Evolutionary conservation across 257 asterid species (phyloP), one percentile per base, ranked within the genome.

Genomic region (Nicotiana benthamiana): DNA sequence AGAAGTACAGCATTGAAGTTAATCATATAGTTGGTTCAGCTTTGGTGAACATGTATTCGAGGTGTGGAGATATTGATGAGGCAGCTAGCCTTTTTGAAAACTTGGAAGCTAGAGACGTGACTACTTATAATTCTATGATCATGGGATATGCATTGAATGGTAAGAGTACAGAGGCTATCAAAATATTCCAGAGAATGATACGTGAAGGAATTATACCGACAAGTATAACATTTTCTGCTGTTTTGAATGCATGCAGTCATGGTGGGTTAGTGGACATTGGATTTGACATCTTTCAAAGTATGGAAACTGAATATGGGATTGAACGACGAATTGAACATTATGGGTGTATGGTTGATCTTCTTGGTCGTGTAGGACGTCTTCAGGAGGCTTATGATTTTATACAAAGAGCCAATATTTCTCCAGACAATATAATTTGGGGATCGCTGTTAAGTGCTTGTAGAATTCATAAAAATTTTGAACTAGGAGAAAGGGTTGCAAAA

Each of bases 271-370:
- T 86, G 51, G 90, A 84, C 67, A 8, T 61, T 28, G 92, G 91
- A 61, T 65, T 82, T 27, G 80, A 88, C 75, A 80, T 87, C 75
- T 89, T 88, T 68, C 66, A 60, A 12, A 77, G 86, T 43, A 88
- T 91, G 94, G 68, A 78, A 68, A 60, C 3, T 4, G 83, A 83
- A 2, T 72, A 88, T 36, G 68, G 80, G 30, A 60, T 87, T 11
- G 87, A 86, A 83, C 90, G 88, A 13, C 82, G 82, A 74, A 77
- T 88, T 27, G 93, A 89, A 83, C 93, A 91, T 82, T 88, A 85
- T 3, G 93, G 93, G 46, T 89, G 94, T 82, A 56, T 90, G 80
- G 91, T 89, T 53, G 94, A 89, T 86, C 90, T 89, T 79, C 83
- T 89, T 57, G 90, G 94, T 28, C 91, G 94, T 34, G 90, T 86